Evolutionary conservation across 306 rosid genomes (phyloP), one percentile per base, ranked within the genome.

Genomic region (Cicer yamashitae): DNA sequence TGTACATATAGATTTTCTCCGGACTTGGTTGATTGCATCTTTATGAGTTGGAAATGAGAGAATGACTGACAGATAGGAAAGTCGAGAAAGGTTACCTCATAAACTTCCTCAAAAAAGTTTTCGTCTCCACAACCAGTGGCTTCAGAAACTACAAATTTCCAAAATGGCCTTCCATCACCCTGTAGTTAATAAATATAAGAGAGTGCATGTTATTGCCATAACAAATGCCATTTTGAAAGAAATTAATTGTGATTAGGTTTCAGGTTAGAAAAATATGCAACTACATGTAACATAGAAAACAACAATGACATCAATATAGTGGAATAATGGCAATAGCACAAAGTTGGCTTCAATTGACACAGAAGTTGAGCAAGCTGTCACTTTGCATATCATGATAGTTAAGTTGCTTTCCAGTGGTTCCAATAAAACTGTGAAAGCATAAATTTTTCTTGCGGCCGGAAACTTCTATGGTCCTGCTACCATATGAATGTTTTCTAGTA

Each of bases 91-190:
- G 12, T 75, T 68, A 91, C 98, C 98, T 89, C 87, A 63, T 90
- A 92, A 63, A 94, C 96, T 74, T 94, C 96, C 86, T 91, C 96
- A 80, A 94, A 94, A 78, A 89, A 94, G 77, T 75, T 85, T 67
- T 79, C 76, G 78, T 91, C 82, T 66, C 87, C 76, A 84, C 92
- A 91, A 53, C 96, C 98, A 9, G 96, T 94, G 78, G 98, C 96
- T 83, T 94, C 91, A 30, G 98, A 87, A 77, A 94, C 97, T 71
- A 94, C 92, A 69, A 89, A 88, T 82, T 86, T 94, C 98, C 98
- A 94, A 84, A 94, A 94, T 53, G 98, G 96, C 82, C 96, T 90
- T 76, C 97, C 98, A 78, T 94, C 98, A 79, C 98, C 98, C 98
- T 94, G 81, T 65, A 67, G 60, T 22, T 57, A 74, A 58, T 39